Percentiles rank a stretch among this genome's conserved stretches.
Conservation (phyloP, 1,139 yeast genomes). For the Blastobotrys arbuscula region DNA sequence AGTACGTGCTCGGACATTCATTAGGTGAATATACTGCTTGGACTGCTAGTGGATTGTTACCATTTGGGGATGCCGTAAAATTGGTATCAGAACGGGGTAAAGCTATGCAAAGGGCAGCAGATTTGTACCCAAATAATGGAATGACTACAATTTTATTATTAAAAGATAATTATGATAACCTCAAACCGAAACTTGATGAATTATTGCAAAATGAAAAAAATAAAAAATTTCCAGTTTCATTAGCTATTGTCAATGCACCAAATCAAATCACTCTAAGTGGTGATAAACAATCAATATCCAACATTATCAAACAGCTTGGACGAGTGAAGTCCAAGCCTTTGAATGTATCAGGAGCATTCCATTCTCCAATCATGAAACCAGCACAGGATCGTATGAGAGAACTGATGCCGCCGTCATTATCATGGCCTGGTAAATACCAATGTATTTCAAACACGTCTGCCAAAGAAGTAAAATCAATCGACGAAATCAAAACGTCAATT, state of each 20-base stretch:
- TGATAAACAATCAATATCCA: conserved; percentile 22
- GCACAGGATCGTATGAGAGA: conserved; percentile 34
- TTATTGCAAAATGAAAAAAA: neutral
- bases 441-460: conserved; percentile 35
- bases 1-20: conserved; percentile 50
- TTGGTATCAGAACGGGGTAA: conserved; percentile 49
- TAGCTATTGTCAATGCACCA: conserved; percentile 39
- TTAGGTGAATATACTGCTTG: conserved; percentile 58
- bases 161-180: neutral
- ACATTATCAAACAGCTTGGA: neutral
- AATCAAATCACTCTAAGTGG: conserved; percentile 47
- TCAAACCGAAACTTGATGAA: neutral
- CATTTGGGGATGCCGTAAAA: conserved; percentile 41
- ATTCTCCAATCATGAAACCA: conserved; percentile 38
- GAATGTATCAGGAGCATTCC: conserved; percentile 53
- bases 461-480: conserved; percentile 26
- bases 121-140: conserved; percentile 25
- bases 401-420: conserved; percentile 14
- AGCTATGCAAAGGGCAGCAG: conserved; percentile 42
- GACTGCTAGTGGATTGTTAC: conserved; percentile 41
- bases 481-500: conserved; percentile 27
- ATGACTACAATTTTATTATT: conserved; percentile 12
- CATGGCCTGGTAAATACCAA: conserved; percentile 25
- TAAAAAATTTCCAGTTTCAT: neutral
- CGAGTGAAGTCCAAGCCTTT: conserved; percentile 28